A percentile compares a stretch with the other conserved stretches of the same genome.
Conservation (phyloP, 768 basidiomycete species). For the Harrya chromipes region DNA sequence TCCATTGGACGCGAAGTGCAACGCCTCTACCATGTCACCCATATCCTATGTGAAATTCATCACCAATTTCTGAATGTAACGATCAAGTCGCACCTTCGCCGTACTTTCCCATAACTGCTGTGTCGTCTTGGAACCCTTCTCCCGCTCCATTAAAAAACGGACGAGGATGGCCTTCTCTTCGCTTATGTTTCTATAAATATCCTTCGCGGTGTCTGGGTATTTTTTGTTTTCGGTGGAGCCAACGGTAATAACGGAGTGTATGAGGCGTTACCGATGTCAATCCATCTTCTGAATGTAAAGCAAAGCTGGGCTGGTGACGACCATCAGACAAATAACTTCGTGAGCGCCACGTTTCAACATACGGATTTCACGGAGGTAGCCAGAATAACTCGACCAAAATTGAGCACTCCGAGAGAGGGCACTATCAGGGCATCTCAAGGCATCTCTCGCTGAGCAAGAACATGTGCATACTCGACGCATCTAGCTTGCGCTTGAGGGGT, state of each 20-base stretch:
- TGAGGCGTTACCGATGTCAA: constrained; percentile 58
- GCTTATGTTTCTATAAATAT: constrained; percentile 65
- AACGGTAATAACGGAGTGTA: constrained; percentile 10
- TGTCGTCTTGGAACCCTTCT: constrained; percentile 33
- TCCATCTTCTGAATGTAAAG: constrained; percentile 68
- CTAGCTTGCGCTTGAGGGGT: constrained; percentile 34
- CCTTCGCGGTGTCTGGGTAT: constrained; percentile 55
- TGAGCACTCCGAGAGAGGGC: constrained; percentile 76
- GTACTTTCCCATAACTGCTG: constrained; percentile 31
- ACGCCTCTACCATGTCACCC: constrained; percentile 18
- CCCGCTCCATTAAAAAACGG: constrained; percentile 43
- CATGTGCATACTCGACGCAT: constrained; percentile 49
- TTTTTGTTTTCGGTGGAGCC: background rate
- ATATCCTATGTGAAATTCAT: constrained; percentile 26
- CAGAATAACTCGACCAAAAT: constrained; percentile 84
- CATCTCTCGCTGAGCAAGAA: background rate
- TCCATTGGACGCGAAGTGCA: constrained; percentile 18
- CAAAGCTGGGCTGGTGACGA: constrained; percentile 63
- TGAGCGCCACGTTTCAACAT: constrained; percentile 33
- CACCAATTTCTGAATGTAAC: constrained; percentile 1
- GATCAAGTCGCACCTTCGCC: constrained; percentile 21
- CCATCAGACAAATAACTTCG: constrained; percentile 19
- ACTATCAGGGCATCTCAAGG: constrained; percentile 33
- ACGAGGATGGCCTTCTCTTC: constrained; percentile 53
- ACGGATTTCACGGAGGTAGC: constrained; percentile 78